A percentile compares a stretch with the other conserved stretches of the same genome.
Conservation (phyloP, 129 eudicot genomes). For the Pseudognaphalium luteoalbum region DNA sequence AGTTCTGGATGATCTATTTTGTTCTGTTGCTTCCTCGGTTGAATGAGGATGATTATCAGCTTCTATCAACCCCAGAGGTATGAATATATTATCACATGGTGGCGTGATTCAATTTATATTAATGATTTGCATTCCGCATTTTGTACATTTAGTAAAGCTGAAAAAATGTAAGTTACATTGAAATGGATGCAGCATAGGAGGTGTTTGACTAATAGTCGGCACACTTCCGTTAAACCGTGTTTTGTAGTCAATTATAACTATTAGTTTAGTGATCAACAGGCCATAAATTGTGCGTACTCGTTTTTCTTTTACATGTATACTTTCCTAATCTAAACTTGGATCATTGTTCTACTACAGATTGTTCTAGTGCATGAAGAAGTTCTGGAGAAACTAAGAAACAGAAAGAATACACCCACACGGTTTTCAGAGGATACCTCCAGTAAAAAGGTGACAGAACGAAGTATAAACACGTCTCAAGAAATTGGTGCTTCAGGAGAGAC, state of each 20-base stretch:
- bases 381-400: constrained; percentile 47
- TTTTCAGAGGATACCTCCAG: not conserved
- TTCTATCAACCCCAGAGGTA: constrained; percentile 68
- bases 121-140: not conserved
- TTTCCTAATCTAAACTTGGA: not conserved
- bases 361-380: constrained; percentile 56
- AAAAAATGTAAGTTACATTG: not conserved
- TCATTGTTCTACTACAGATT: constrained; percentile 40
- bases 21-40: constrained; percentile 66
- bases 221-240: not conserved
- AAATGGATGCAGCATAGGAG: not conserved
- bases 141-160: not conserved
- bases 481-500: not conserved
- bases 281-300: not conserved
- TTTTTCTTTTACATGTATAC: not conserved
- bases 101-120: not conserved
- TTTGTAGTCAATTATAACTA: not conserved
- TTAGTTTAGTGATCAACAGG: not conserved
- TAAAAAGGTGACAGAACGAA: not conserved
- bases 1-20: constrained; percentile 81
- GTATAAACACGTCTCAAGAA: not conserved
- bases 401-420: constrained; percentile 22
- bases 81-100: constrained; percentile 6
- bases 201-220: not conserved
- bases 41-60: constrained; percentile 48